Percentiles rank a stretch among this genome's conserved stretches.
phyloP scores from a whole-genome alignment of 192 early-diverging fungal genomes.

The Gryganskiella cystojenkinii region DNA sequence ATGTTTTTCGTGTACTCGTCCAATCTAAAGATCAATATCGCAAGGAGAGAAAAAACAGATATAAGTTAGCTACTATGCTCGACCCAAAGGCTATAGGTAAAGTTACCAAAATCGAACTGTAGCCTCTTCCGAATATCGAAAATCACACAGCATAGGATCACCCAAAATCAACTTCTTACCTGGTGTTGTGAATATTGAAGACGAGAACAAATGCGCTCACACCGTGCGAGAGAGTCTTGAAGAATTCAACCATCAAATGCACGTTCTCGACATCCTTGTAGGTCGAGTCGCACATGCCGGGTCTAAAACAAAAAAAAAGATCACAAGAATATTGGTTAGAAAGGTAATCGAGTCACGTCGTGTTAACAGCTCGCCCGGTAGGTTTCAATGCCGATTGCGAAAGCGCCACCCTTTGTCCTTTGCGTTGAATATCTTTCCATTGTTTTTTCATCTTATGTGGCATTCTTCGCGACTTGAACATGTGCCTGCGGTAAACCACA shows the following conservation, averaged over 20 bases:
- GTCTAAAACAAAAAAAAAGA: slow-evolving; percentile 25
- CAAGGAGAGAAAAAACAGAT: not conserved
- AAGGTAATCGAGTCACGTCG: no score
- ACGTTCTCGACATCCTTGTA: slow-evolving; percentile 57
- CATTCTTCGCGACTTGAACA: no score
- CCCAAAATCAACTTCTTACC: slow-evolving; percentile 34
- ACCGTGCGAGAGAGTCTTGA: slow-evolving; percentile 59
- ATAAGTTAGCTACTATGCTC: no score
- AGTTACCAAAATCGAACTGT: slow-evolving; percentile 4
- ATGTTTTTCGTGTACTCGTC: slow-evolving; percentile 66
- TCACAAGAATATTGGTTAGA: no score
- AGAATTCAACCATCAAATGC: slow-evolving; percentile 60
- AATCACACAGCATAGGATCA: not conserved
- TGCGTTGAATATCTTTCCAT: no score
- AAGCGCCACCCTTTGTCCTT: no score
- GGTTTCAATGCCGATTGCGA: no score
- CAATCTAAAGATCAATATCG: slow-evolving; percentile 26
- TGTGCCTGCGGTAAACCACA: no score
- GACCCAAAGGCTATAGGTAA: no score
- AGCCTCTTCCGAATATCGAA: slow-evolving; percentile 1
- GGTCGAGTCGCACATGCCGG: slow-evolving; percentile 60
- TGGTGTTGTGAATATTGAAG: slow-evolving; percentile 62
- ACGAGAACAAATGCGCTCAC: slow-evolving; percentile 67
- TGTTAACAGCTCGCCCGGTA: no score
- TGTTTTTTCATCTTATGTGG: no score